These are phyloP conservation scores for Rhynchosporium secalis DNA, from an alignment of 2,329 filamentous ascomycete genomes.

Conservation along the genomic window DNA sequence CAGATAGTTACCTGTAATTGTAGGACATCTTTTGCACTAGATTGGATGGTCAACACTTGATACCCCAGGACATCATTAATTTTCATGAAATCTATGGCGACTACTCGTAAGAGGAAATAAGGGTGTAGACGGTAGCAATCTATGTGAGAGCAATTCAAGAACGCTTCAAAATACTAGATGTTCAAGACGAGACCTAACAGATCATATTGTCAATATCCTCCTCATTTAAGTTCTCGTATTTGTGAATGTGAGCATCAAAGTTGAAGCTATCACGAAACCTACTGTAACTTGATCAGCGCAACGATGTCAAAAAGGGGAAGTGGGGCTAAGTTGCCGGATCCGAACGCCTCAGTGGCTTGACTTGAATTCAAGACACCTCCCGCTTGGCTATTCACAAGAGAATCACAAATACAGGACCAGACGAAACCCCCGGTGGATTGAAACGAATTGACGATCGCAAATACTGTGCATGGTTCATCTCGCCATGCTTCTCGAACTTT, in stretches of 20 bases:
- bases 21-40: not conserved
- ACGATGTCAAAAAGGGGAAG: conserved; percentile 1
- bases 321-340: conserved; percentile 6
- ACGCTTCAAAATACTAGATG: no score
- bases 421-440: not conserved
- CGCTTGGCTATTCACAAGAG: conserved; percentile 8
- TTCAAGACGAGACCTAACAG: no score
- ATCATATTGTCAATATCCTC: no score
- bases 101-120: no score
- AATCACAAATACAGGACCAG: not conserved
- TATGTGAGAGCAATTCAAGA: no score
- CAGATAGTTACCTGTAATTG: not conserved
- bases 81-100: no score
- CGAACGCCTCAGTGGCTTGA: conserved; percentile 9
- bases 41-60: not conserved
- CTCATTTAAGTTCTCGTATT: no score
- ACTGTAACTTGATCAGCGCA: not conserved
- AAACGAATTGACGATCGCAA: not conserved
- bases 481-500: conserved; percentile 30
- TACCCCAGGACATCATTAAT: not conserved
- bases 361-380: conserved; percentile 6
- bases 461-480: conserved; percentile 27
- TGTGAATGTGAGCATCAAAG: not conserved
- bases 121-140: no score
- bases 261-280: conserved; percentile 7